Evolutionary conservation across 2,329 filamentous ascomycete genomes (phyloP).

Genomic region (Leptodontidium sp.): DNA sequence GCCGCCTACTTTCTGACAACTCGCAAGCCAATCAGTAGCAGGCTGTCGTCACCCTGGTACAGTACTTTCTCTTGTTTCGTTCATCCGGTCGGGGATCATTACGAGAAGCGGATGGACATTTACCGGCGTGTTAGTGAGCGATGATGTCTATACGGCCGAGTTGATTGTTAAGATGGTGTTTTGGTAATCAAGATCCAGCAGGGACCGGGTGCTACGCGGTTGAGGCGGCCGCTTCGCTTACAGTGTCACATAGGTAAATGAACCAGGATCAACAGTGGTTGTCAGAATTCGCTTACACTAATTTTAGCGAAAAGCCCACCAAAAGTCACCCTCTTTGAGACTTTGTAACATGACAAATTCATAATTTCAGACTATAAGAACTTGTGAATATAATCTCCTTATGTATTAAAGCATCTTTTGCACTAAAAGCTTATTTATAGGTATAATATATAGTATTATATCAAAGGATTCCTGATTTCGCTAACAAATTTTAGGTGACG

Average conservation of each 20-base stretch:
- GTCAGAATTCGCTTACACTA: background rate
- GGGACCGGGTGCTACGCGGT: background rate
- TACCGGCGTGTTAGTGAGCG: background rate
- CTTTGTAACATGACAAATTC: background rate
- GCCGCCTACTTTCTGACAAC: slow-evolving; percentile 7
- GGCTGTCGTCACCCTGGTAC: background rate
- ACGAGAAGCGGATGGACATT: background rate
- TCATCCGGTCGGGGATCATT: too few relatives aligned
- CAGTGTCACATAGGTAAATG: too few relatives aligned
- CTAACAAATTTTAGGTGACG: background rate
- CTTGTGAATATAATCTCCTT: background rate
- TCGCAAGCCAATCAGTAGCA: background rate
- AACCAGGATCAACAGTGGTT: too few relatives aligned
- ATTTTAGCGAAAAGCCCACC: background rate
- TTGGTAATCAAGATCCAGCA: background rate
- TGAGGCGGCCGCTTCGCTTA: background rate
- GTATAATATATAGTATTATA: background rate
- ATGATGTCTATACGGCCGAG: background rate
- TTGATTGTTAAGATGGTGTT: background rate
- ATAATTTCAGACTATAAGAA: background rate
- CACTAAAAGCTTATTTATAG: background rate
- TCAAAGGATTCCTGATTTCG: background rate
- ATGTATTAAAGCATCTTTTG: background rate
- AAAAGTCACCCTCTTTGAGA: background rate
- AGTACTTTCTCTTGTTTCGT: too few relatives aligned